A percentile compares a stretch with the other conserved stretches of the same genome.
phyloP scores from a whole-genome alignment of 75 land plant genomes.

The Ceratopteris richardii region DNA sequence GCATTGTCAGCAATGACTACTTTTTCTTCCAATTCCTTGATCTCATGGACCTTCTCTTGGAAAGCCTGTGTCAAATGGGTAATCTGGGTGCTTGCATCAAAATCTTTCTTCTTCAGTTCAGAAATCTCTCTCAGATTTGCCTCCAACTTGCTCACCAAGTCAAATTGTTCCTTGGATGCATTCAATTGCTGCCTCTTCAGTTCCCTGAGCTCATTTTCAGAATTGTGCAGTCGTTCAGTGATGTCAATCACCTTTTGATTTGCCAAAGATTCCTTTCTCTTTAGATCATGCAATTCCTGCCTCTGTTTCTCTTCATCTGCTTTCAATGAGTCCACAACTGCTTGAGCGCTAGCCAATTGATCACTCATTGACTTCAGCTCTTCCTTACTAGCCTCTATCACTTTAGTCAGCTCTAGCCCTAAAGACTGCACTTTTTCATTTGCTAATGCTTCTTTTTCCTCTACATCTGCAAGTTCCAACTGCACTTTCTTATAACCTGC shows the following conservation, averaged over 20 bases:
- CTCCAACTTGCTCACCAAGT: background rate
- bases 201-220: background rate
- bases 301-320: slow-evolving; percentile 35
- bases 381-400: slow-evolving; percentile 46
- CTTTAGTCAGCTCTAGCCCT: slow-evolving; percentile 43
- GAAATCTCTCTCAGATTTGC: background rate
- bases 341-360: slow-evolving; percentile 34
- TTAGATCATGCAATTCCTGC: background rate
- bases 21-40: background rate
- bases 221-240: background rate
- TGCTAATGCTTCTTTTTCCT: slow-evolving; percentile 50
- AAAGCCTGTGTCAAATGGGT: background rate
- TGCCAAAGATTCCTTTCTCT: background rate
- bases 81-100: background rate
- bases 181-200: background rate
- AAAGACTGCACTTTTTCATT: slow-evolving; percentile 43
- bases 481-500: slow-evolving; percentile 39
- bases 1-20: background rate
- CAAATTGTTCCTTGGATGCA: background rate
- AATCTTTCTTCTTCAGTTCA: background rate
- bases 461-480: slow-evolving; percentile 45
- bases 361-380: slow-evolving; percentile 32
- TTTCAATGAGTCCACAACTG: background rate
- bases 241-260: background rate
- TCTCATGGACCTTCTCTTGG: background rate